Evolutionary conservation across 2,329 filamentous ascomycete genomes (phyloP).

Genomic region (Plectosphaerella cucumerina): DNA sequence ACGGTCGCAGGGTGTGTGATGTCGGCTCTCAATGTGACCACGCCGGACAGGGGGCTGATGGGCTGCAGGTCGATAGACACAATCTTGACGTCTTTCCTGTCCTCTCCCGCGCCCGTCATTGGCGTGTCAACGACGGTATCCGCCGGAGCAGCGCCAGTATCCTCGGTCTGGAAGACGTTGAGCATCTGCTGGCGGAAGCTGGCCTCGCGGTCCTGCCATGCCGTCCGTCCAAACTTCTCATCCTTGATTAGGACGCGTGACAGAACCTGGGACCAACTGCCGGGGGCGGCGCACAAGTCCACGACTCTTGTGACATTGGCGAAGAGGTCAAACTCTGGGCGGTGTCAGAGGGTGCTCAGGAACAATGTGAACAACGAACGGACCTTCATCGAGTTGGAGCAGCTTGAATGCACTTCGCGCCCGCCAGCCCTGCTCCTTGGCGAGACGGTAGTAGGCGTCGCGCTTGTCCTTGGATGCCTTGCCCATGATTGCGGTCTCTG

Average conservation of each 20-base stretch:
- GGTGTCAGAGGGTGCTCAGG: slow-evolving; percentile 5
- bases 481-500: slow-evolving; percentile 56
- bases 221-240: slow-evolving; percentile 79
- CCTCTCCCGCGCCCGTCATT: slow-evolving; percentile 16
- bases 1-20: slow-evolving; percentile 97
- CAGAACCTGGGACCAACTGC: slow-evolving; percentile 95
- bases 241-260: slow-evolving; percentile 91
- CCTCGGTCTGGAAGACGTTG: slow-evolving; percentile 35
- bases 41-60: slow-evolving; percentile 89
- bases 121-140: slow-evolving; percentile 14
- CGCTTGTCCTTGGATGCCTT: slow-evolving; percentile 99
- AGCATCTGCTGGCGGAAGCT: slow-evolving; percentile 59
- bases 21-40: slow-evolving; percentile 87
- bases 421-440: slow-evolving; percentile 98
- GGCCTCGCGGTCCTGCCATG: slow-evolving; percentile 82
- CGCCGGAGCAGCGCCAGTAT: slow-evolving; percentile 3
- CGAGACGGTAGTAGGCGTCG: slow-evolving; percentile 94
- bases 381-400: slow-evolving; percentile 83
- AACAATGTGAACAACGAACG: slow-evolving; percentile 6
- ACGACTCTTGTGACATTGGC: slow-evolving; percentile 87
- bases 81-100: slow-evolving; percentile 76
- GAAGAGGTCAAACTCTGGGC: slow-evolving; percentile 86
- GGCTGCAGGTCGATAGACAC: slow-evolving; percentile 95
- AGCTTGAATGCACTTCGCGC: slow-evolving; percentile 96
- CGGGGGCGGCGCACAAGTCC: slow-evolving; percentile 91